These are phyloP conservation scores for Pinus albicaulis DNA, from an alignment of 75 land plant species.

Conservation along the genomic window DNA sequence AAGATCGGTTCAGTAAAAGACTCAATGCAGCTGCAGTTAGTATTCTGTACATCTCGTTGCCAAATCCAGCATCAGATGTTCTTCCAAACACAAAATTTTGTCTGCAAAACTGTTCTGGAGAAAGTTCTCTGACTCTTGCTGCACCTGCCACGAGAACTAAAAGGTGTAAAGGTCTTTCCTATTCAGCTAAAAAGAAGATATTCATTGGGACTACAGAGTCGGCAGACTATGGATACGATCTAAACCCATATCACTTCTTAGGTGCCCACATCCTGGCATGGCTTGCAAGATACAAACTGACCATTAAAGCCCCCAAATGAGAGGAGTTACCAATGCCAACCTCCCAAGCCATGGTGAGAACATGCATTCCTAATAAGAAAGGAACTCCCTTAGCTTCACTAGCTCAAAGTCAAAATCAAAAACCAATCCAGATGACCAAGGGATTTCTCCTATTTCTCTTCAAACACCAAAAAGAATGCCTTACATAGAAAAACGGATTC, in stretches of 20 bases:
- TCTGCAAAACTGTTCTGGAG: slow-evolving; percentile 75
- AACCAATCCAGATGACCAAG: too few relatives aligned
- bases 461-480: too few relatives aligned
- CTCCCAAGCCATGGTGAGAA: too few relatives aligned
- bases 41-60: slow-evolving; percentile 95
- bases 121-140: slow-evolving; percentile 51
- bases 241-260: background rate
- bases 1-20: slow-evolving; percentile 84
- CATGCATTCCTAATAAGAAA: too few relatives aligned
- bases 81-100: slow-evolving; percentile 82
- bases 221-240: background rate
- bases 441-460: too few relatives aligned
- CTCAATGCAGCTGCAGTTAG: slow-evolving; percentile 81
- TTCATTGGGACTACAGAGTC: too few relatives aligned
- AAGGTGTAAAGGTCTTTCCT: background rate
- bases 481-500: background rate
- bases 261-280: background rate
- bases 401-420: too few relatives aligned
- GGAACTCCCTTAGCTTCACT: too few relatives aligned
- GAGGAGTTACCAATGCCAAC: too few relatives aligned
- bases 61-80: slow-evolving; percentile 87
- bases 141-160: slow-evolving; percentile 53
- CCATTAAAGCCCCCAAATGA: background rate
- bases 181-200: slow-evolving; percentile 3
- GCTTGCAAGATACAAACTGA: too few relatives aligned